A percentile compares a stretch with the other conserved stretches of the same genome.
Conservation (phyloP, 2,329 filamentous ascomycete genomes). For the Penicillium verrucosum region DNA sequence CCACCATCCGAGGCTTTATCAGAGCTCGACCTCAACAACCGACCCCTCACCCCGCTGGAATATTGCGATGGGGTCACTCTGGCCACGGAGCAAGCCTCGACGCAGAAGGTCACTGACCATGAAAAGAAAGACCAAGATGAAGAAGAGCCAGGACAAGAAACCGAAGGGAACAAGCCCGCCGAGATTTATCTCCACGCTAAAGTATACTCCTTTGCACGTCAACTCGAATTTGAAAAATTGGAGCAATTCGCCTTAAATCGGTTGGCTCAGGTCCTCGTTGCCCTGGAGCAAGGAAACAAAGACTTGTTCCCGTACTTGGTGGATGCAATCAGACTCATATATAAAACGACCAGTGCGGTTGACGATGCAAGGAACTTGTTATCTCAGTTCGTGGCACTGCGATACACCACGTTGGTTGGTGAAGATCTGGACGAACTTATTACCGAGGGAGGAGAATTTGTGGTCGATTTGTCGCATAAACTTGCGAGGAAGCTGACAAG, state of each 20-base stretch:
- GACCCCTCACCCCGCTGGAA: not conserved
- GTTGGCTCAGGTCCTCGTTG: conserved; percentile 1
- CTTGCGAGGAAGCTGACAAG: conserved; percentile 1
- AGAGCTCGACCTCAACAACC: not conserved
- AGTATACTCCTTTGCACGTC: conserved; percentile 6
- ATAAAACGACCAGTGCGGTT: not conserved
- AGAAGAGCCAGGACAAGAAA: not conserved
- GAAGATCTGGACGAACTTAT: not conserved
- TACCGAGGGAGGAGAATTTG: conserved; percentile 8
- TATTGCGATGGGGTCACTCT: not conserved
- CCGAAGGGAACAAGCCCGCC: not conserved
- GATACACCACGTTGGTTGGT: not conserved
- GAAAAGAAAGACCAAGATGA: not conserved
- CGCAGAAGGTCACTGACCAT: not conserved
- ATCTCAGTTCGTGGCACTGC: conserved; percentile 7
- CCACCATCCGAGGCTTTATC: not conserved
- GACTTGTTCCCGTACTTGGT: not conserved
- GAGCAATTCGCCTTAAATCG: not conserved
- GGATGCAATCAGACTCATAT: conserved; percentile 7
- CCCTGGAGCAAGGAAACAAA: not conserved
- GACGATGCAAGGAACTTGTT: conserved; percentile 5
- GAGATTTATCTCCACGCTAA: conserved; percentile 7
- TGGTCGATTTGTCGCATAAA: conserved; percentile 7
- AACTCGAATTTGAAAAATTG: not conserved
- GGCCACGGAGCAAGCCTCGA: not conserved